Conservation (phyloP, 1,284 basidiomycete species). For the Ustilago xerochloae region DNA sequence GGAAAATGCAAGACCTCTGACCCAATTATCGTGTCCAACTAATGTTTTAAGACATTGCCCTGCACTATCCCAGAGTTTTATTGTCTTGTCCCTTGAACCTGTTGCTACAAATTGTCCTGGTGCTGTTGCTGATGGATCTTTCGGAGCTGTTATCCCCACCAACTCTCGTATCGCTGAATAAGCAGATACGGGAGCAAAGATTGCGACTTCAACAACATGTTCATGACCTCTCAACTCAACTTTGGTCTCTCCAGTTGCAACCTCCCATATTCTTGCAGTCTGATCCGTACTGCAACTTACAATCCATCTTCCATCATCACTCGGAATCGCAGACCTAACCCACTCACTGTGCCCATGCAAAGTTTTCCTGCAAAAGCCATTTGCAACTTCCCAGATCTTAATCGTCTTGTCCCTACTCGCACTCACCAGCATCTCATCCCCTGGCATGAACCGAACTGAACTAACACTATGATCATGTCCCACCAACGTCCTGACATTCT, state of each 20-base stretch:
- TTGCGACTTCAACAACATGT: slow-evolving; percentile 83
- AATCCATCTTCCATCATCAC: slow-evolving; percentile 79
- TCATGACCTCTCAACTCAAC: slow-evolving; percentile 87
- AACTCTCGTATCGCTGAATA: slow-evolving; percentile 83
- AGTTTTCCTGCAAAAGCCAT: slow-evolving; percentile 72
- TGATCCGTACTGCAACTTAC: slow-evolving; percentile 86
- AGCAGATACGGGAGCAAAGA: slow-evolving; percentile 81
- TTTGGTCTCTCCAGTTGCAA: slow-evolving; percentile 80
- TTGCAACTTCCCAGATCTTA: slow-evolving; percentile 84
- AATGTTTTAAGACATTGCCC: slow-evolving; percentile 80
- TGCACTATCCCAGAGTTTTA: slow-evolving; percentile 85
- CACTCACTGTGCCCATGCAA: slow-evolving; percentile 75
- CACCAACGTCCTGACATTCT: slow-evolving; percentile 84
- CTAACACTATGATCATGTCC: slow-evolving; percentile 93
- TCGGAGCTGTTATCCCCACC: slow-evolving; percentile 73
- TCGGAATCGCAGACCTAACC: slow-evolving; percentile 78
- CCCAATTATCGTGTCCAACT: slow-evolving; percentile 65
- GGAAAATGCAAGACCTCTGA: slow-evolving; percentile 57
- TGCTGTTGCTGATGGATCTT: slow-evolving; percentile 67
- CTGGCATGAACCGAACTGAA: slow-evolving; percentile 82
- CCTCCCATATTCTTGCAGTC: slow-evolving; percentile 86
- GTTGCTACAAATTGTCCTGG: slow-evolving; percentile 78
- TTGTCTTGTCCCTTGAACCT: slow-evolving; percentile 86
- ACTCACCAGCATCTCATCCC: slow-evolving; percentile 83
- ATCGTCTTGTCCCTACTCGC: slow-evolving; percentile 88